Conservation (phyloP, 2,329 filamentous ascomycete genomes). For the Phyllosticta capitalensis region DNA sequence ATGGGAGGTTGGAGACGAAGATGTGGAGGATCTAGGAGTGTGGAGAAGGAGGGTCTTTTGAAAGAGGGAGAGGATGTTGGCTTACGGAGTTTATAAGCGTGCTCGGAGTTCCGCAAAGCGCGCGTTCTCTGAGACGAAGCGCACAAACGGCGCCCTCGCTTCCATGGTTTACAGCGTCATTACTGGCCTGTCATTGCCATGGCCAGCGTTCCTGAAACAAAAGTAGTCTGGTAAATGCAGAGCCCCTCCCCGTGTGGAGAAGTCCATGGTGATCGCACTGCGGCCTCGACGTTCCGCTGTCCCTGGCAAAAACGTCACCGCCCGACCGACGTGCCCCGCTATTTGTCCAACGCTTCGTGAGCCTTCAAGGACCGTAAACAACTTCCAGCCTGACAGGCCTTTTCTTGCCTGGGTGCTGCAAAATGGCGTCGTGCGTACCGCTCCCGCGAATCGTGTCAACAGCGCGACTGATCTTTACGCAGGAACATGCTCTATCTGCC, state of each 20-base stretch:
- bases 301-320: background rate
- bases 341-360: background rate
- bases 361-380: background rate
- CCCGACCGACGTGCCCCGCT: background rate
- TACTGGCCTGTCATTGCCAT: background rate
- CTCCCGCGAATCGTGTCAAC: background rate
- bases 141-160: background rate
- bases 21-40: background rate
- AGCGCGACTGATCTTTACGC: background rate
- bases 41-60: background rate
- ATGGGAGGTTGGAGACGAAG: background rate
- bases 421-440: conserved; percentile 18
- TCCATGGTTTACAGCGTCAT: background rate
- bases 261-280: background rate
- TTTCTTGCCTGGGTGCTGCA: background rate
- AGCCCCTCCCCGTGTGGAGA: background rate
- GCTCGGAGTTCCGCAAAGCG: background rate
- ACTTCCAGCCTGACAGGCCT: background rate
- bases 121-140: background rate
- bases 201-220: background rate
- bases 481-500: conserved; percentile 67
- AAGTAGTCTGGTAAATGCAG: background rate
- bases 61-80: background rate
- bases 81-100: background rate
- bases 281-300: background rate